phyloP scores from a whole-genome alignment of 805 yeast genomes.

The Lipomyces anomalus region DNA sequence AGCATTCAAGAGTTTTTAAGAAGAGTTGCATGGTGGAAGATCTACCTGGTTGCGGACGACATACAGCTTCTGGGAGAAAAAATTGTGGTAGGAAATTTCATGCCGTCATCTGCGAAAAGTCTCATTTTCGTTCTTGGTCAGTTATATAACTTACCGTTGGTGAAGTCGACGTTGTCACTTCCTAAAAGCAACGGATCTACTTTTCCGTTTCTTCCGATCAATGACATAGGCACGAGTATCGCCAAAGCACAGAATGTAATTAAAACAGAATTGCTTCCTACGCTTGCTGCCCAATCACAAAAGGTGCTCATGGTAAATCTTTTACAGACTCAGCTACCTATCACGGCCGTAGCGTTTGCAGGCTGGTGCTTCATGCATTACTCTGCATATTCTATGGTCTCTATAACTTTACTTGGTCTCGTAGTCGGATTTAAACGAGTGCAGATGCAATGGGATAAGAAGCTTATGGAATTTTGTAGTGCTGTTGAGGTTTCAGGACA shows the following conservation, averaged over 20 bases:
- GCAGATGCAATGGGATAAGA: slow-evolving; percentile 33
- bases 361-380: slow-evolving; percentile 32
- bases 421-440: slow-evolving; percentile 35
- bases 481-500: slow-evolving; percentile 27
- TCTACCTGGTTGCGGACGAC: slow-evolving; percentile 36
- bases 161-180: slow-evolving; percentile 1
- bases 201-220: not conserved
- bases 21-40: slow-evolving; percentile 34
- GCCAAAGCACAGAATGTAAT: slow-evolving; percentile 2
- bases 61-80: slow-evolving; percentile 27
- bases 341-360: slow-evolving; percentile 28
- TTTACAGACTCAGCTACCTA: slow-evolving; percentile 35
- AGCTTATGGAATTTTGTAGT: slow-evolving; percentile 24
- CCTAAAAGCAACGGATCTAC: not conserved
- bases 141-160: slow-evolving; percentile 22
- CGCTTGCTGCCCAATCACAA: slow-evolving; percentile 31
- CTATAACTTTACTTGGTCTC: slow-evolving; percentile 34
- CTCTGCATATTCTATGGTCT: slow-evolving; percentile 33
- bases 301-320: slow-evolving; percentile 28
- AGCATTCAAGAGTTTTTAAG: slow-evolving; percentile 23
- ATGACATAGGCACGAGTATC: slow-evolving; percentile 7
- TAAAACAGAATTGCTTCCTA: slow-evolving; percentile 9
- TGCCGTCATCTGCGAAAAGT: slow-evolving; percentile 30
- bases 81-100: slow-evolving; percentile 19
- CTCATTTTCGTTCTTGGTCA: slow-evolving; percentile 33